Evolutionary conservation across 768 basidiomycete species (phyloP).

Genomic region (Xerocomus brunneocitrinus): DNA sequence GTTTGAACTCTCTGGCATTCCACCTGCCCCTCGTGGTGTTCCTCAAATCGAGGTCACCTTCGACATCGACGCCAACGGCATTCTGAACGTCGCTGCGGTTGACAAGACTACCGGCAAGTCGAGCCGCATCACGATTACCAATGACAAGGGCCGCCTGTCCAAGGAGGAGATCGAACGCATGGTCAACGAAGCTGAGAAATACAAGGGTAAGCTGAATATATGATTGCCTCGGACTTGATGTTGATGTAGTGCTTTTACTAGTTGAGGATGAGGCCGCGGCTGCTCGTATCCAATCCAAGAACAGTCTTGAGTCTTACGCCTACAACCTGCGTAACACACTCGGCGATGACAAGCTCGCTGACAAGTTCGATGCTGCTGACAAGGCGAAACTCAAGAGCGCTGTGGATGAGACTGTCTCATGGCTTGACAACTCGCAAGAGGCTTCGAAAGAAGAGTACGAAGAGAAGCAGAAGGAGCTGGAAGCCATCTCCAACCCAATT

Average conservation of each 20-base stretch:
- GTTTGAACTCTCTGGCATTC: conserved; percentile 95
- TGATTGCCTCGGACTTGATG: not conserved
- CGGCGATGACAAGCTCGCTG: conserved; percentile 77
- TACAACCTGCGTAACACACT: conserved; percentile 94
- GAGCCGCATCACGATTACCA: conserved; percentile 89
- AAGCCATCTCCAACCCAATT: conserved; percentile 73
- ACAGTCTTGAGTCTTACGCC: conserved; percentile 87
- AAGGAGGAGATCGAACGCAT: conserved; percentile 99
- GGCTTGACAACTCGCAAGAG: conserved; percentile 86
- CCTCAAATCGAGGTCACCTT: conserved; percentile 98
- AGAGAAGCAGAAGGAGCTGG: conserved; percentile 89
- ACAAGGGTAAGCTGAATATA: conserved; percentile 54
- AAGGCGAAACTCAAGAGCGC: conserved; percentile 78
- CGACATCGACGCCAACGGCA: conserved; percentile 96
- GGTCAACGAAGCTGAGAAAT: conserved; percentile 91
- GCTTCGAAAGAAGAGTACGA: conserved; percentile 94
- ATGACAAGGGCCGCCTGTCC: conserved; percentile 94
- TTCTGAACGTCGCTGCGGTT: conserved; percentile 89
- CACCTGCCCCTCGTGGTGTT: conserved; percentile 95
- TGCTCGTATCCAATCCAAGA: conserved; percentile 81
- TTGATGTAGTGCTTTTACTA: conserved; percentile 22
- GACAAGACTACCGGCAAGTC: conserved; percentile 98
- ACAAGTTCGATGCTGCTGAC: conserved; percentile 84
- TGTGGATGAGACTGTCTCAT: conserved; percentile 78
- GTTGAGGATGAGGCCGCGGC: conserved; percentile 87